Conservation (phyloP, 192 early-diverging fungal genomes). For the Phlyctochytrium planicorne region DNA sequence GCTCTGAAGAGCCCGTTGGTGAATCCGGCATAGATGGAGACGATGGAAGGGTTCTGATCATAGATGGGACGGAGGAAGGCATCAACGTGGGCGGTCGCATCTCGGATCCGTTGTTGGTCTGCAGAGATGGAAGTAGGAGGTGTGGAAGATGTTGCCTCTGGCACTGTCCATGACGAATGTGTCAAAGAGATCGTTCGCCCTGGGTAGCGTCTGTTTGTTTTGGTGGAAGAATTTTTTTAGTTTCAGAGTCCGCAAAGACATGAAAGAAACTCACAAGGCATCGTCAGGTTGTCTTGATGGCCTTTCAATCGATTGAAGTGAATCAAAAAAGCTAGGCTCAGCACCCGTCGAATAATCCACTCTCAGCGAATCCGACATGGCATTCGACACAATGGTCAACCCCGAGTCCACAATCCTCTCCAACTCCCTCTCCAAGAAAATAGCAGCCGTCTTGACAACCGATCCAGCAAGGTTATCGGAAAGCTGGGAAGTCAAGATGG, state of each 20-base stretch:
- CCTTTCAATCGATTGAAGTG: slow-evolving; percentile 8
- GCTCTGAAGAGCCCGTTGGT: slow-evolving; percentile 29
- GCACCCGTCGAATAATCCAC: slow-evolving; percentile 17
- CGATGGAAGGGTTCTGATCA: slow-evolving; percentile 14
- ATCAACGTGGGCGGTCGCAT: slow-evolving; percentile 29
- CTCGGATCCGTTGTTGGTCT: slow-evolving; percentile 16
- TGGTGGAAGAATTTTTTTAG: no score
- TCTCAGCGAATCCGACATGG: slow-evolving; percentile 12
- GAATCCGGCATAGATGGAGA: slow-evolving; percentile 30
- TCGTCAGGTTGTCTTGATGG: slow-evolving; percentile 7
- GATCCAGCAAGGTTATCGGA: slow-evolving; percentile 12
- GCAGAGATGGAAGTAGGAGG: slow-evolving; percentile 19
- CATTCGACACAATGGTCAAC: slow-evolving; percentile 2
- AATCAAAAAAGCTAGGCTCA: slow-evolving; percentile 20
- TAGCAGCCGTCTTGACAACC: slow-evolving; percentile 18
- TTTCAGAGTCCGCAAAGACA: no score
- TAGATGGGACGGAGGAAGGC: slow-evolving; percentile 24
- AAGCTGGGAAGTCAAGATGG: slow-evolving; percentile 28
- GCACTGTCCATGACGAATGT: slow-evolving; percentile 28
- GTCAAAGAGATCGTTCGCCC: slow-evolving; percentile 17
- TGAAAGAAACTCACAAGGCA: slow-evolving; percentile 14
- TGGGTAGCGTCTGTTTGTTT: slow-evolving; percentile 1
- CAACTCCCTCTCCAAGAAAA: slow-evolving; percentile 27
- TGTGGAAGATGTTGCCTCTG: neutral
- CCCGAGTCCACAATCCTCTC: slow-evolving; percentile 9